Conservation (phyloP, 1,284 basidiomycete genomes). For the Ustilago shanxiensis region DNA sequence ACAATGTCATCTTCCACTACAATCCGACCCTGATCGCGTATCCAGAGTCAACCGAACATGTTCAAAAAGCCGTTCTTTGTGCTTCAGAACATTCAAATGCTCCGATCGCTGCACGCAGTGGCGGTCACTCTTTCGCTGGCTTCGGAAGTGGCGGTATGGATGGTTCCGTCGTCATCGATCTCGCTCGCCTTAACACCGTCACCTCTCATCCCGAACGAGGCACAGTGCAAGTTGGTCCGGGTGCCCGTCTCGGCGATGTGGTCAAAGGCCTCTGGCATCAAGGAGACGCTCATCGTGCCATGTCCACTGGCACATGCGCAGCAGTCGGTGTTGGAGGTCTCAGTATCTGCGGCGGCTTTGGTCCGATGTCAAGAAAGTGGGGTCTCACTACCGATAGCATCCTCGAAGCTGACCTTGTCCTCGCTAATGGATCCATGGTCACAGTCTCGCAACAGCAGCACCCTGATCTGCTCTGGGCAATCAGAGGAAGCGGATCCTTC, state of each 20-base stretch:
- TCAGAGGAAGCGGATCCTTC: conserved; percentile 68
- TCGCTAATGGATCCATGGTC: conserved; percentile 67
- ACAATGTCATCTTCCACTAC: conserved; percentile 70
- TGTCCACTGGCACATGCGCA: conserved; percentile 69
- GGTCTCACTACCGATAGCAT: conserved; percentile 69
- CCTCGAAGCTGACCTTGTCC: conserved; percentile 67
- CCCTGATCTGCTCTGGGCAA: conserved; percentile 60
- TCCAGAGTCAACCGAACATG: conserved; percentile 48
- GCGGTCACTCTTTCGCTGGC: conserved; percentile 70
- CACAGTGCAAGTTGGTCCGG: conserved; percentile 62
- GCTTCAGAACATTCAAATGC: conserved; percentile 20
- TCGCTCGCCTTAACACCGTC: conserved; percentile 59
- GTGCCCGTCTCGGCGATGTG: conserved; percentile 69
- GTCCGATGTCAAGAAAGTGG: conserved; percentile 66
- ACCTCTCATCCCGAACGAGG: conserved; percentile 37
- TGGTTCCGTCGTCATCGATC: conserved; percentile 63
- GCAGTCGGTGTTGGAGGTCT: conserved; percentile 69
- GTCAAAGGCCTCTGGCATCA: conserved; percentile 64
- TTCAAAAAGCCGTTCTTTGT: conserved; percentile 59
- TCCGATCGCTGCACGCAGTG: conserved; percentile 67
- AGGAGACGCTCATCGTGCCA: conserved; percentile 51
- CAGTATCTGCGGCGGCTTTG: conserved; percentile 67
- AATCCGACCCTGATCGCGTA: conserved; percentile 66
- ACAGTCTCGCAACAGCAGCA: conserved; percentile 47
- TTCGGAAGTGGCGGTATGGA: conserved; percentile 65